Conservation (phyloP, 352 stramenopile genomes). For the Phytophthora citrophthora region DNA sequence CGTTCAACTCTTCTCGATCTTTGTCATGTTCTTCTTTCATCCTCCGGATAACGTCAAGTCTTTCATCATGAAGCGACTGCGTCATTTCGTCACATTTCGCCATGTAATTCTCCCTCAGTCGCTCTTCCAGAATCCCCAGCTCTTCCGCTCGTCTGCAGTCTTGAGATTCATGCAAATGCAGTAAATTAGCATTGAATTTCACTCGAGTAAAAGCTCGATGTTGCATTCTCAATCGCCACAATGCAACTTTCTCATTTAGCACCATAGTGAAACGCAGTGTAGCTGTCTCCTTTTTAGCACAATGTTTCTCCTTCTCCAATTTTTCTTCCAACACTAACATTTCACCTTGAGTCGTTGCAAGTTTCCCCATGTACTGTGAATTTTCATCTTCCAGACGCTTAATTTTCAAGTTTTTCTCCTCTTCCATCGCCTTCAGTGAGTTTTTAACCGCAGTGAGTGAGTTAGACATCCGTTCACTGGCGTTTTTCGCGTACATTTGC, state of each 20-base stretch:
- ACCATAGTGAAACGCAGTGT: constrained; percentile 31
- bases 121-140: constrained; percentile 47
- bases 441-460: constrained; percentile 61
- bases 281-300: constrained; percentile 38
- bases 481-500: constrained; percentile 52
- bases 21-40: constrained; percentile 52
- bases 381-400: constrained; percentile 60
- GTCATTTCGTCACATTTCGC: constrained; percentile 68
- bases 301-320: constrained; percentile 36
- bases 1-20: constrained; percentile 59
- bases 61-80: constrained; percentile 56
- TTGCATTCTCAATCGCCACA: constrained; percentile 29
- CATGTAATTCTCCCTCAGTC: constrained; percentile 51
- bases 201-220: constrained; percentile 28
- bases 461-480: constrained; percentile 67
- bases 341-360: constrained; percentile 64
- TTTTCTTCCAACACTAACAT: constrained; percentile 65
- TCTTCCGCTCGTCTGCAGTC: constrained; percentile 22
- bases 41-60: constrained; percentile 44
- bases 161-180: constrained; percentile 8
- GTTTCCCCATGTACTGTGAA: constrained; percentile 52
- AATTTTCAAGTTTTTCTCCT: constrained; percentile 68
- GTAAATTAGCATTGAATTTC: constrained; percentile 6
- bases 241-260: constrained; percentile 23
- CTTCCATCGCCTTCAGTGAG: constrained; percentile 64